These are phyloP conservation scores for Hexamita inflata DNA, from an alignment of 208 protist genomes.

Conservation along the genomic window DNA sequence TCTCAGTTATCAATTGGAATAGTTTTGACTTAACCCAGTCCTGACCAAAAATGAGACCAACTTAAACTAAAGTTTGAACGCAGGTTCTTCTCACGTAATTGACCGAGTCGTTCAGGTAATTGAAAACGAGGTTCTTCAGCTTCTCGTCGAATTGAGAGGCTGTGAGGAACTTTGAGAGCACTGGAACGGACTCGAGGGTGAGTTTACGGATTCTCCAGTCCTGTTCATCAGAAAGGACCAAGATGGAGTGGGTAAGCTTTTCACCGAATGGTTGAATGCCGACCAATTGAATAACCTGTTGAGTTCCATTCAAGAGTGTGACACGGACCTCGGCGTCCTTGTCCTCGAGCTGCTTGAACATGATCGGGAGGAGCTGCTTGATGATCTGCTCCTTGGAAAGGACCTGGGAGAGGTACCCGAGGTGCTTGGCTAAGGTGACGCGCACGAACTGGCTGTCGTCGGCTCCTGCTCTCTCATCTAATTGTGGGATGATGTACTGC, in stretches of 20 bases:
- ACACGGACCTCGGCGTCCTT: constrained; percentile 20
- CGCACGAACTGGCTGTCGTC: constrained; percentile 10
- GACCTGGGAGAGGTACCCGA: neutral
- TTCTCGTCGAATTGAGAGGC: constrained; percentile 5
- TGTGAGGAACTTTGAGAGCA: neutral
- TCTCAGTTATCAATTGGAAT: neutral
- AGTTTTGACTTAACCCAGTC: neutral
- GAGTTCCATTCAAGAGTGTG: neutral
- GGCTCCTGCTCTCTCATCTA: neutral
- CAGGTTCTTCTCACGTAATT: constrained; percentile 2
- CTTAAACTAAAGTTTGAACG: neutral
- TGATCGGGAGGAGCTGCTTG: neutral
- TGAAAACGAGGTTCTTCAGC: neutral
- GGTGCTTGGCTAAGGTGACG: neutral
- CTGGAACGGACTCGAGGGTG: neutral
- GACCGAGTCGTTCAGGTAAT: constrained; percentile 4
- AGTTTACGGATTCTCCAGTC: constrained; percentile 8
- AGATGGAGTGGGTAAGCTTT: neutral
- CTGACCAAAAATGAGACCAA: neutral
- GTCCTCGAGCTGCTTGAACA: constrained; percentile 12
- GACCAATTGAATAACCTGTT: neutral
- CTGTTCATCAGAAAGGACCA: neutral
- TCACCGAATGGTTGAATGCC: neutral
- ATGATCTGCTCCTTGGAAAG: constrained; percentile 1
- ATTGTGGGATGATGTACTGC: neutral